Conservation (phyloP, 495 filamentous ascomycete species). For the Choiromyces venosus region DNA sequence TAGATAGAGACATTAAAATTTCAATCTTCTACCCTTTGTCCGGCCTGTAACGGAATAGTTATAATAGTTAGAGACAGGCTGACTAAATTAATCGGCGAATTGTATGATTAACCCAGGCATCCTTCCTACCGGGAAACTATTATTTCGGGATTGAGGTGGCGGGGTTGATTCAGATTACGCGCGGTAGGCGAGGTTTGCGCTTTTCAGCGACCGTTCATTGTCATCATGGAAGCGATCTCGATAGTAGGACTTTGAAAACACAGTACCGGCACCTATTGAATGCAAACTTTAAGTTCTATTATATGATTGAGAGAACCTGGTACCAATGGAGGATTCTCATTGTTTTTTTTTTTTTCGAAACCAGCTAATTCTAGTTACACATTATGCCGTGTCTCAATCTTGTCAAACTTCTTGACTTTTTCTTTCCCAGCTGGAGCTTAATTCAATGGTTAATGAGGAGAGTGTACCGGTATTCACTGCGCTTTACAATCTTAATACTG, state of each 20-base stretch:
- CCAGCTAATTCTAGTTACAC: neutral
- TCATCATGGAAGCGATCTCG: neutral
- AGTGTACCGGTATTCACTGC: neutral
- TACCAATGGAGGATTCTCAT: neutral
- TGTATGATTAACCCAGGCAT: neutral
- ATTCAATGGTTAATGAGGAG: neutral
- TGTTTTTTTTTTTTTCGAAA: neutral
- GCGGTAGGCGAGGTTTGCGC: neutral
- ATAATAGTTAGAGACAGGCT: neutral
- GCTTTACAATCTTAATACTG: neutral
- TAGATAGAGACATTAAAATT: neutral
- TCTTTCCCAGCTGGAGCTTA: neutral
- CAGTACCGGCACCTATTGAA: no score
- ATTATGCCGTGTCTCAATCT: no score
- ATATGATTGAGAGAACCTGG: neutral
- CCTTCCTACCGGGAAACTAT: neutral
- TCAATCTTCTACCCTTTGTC: neutral
- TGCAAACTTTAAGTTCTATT: neutral
- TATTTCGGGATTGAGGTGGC: neutral
- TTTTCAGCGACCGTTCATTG: neutral
- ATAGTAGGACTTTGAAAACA: neutral
- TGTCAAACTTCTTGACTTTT: neutral
- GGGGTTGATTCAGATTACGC: neutral
- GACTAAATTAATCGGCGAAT: neutral
- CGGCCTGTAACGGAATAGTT: neutral